Evolutionary conservation across 2,329 filamentous ascomycete genomes (phyloP).

Genomic region (Scedosporium apiospermum): DNA sequence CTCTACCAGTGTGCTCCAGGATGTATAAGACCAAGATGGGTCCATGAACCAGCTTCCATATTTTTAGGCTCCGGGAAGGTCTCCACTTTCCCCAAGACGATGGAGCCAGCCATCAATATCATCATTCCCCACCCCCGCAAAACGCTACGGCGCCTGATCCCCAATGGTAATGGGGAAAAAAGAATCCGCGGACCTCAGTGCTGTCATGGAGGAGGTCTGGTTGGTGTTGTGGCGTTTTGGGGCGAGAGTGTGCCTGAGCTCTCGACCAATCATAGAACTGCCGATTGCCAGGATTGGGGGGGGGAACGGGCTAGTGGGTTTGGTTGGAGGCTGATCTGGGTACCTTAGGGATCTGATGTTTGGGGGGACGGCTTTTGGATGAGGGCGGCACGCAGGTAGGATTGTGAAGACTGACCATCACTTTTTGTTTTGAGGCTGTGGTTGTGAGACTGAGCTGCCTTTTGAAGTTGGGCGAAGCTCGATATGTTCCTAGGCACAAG

Average conservation of each 20-base stretch:
- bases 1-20: too few species aligned
- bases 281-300: neutral
- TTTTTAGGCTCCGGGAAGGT: neutral
- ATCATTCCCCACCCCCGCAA: neutral
- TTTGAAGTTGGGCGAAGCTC: too few species aligned
- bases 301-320: neutral
- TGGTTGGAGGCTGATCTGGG: neutral
- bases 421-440: too few species aligned
- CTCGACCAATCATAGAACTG: conserved; percentile 1
- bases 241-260: neutral
- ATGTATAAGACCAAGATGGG: too few species aligned
- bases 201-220: neutral
- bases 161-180: neutral
- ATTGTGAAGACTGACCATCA: too few species aligned
- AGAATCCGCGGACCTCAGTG: too few species aligned
- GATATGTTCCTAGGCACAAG: too few species aligned
- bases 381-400: neutral
- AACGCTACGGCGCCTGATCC: neutral
- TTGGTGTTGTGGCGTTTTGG: neutral
- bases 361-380: neutral
- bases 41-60: too few species aligned
- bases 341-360: neutral
- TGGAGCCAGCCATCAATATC: neutral
- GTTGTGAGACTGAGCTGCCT: too few species aligned
- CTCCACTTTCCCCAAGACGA: neutral